Evolutionary conservation across 169 alveolate genomes (phyloP).

Genomic region (Cryptosporidium baileyi): DNA sequence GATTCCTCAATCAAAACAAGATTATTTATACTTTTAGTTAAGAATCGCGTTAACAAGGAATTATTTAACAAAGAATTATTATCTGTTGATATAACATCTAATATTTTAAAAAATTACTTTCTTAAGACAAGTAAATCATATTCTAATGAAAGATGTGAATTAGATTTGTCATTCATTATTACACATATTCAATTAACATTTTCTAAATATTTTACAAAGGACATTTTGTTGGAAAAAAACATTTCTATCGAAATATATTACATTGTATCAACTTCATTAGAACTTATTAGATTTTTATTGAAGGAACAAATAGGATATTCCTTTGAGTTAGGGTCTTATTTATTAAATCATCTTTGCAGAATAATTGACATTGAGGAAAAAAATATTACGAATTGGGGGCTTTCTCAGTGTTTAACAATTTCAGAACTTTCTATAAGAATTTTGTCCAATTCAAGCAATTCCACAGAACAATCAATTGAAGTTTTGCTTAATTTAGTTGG

Average conservation of each 20-base stretch:
- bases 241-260: background rate
- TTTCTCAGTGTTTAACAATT: background rate
- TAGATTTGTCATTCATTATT: background rate
- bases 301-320: background rate
- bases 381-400: conserved; percentile 30
- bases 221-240: background rate
- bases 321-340: conserved; percentile 51
- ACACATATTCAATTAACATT: conserved; percentile 42
- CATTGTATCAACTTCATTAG: conserved; percentile 15
- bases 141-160: background rate
- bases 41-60: background rate
- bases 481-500: background rate
- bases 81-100: background rate
- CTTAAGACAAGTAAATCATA: background rate
- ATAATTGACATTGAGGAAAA: background rate
- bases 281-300: background rate
- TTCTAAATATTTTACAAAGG: background rate
- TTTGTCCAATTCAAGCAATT: background rate
- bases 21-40: background rate
- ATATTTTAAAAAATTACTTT: background rate
- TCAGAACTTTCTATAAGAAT: conserved; percentile 25
- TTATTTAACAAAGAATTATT: background rate
- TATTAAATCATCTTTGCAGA: conserved; percentile 53
- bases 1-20: background rate
- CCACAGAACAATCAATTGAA: background rate